Conservation (phyloP, 2,329 filamentous ascomycete genomes). For the Penicillium aurantiogriseum region DNA sequence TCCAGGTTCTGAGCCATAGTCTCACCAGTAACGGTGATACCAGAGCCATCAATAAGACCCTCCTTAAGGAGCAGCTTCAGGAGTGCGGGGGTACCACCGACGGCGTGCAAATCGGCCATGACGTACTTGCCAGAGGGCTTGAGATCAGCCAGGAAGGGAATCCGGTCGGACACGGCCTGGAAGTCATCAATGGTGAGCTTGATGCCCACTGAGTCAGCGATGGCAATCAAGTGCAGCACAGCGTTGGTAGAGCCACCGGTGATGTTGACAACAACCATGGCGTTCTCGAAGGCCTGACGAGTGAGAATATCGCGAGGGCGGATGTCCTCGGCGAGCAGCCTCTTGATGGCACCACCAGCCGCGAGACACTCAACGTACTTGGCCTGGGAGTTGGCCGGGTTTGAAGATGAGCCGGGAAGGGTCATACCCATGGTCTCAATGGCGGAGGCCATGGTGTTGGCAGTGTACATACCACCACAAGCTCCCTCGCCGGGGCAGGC, state of each 20-base stretch:
- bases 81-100: constrained; percentile 58
- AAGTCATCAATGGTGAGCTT: constrained; percentile 84
- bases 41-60: constrained; percentile 58
- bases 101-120: constrained; percentile 57
- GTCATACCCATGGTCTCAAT: constrained; percentile 75
- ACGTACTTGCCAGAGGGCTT: constrained; percentile 72
- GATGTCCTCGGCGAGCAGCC: constrained; percentile 73
- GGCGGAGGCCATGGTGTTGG: constrained; percentile 73
- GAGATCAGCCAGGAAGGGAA: constrained; percentile 75
- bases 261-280: constrained; percentile 79
- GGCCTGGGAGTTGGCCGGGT: constrained; percentile 69
- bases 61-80: constrained; percentile 59
- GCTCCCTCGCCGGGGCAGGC: constrained; percentile 83
- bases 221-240: constrained; percentile 79
- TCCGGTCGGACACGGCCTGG: constrained; percentile 75
- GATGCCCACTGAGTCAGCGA: constrained; percentile 76
- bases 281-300: constrained; percentile 77
- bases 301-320: constrained; percentile 76
- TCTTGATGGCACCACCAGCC: constrained; percentile 71
- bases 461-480: constrained; percentile 83
- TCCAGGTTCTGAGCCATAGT: constrained; percentile 59
- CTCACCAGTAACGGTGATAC: constrained; percentile 61
- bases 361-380: constrained; percentile 72
- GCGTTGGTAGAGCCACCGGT: constrained; percentile 84
- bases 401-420: constrained; percentile 77